These are phyloP conservation scores for Agaricales sp. DNA, from an alignment of 1,284 basidiomycete genomes.

Conservation along the genomic window DNA sequence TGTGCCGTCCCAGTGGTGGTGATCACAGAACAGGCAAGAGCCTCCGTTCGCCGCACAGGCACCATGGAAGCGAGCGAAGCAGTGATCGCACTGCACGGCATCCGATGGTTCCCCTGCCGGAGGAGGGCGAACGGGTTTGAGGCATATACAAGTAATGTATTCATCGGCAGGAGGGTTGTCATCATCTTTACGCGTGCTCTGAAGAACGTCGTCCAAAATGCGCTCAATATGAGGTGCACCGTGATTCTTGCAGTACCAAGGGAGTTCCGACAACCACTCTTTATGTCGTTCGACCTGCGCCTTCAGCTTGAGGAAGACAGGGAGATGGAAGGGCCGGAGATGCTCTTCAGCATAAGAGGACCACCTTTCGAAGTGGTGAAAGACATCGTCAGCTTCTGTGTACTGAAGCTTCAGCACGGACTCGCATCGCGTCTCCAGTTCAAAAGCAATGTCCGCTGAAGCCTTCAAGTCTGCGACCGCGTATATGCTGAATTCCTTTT, in stretches of 20 bases:
- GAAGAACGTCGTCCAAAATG: constrained; percentile 62
- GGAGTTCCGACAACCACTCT: constrained; percentile 60
- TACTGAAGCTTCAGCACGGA: constrained; percentile 56
- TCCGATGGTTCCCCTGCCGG: constrained; percentile 62
- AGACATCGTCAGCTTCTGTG: constrained; percentile 47
- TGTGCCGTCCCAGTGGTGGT: constrained; percentile 78
- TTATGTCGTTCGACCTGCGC: constrained; percentile 53
- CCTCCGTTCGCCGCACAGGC: constrained; percentile 76
- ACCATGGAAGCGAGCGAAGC: constrained; percentile 74
- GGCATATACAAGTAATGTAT: constrained; percentile 77
- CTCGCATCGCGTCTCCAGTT: constrained; percentile 65
- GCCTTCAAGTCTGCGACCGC: constrained; percentile 56
- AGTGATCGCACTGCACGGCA: constrained; percentile 81
- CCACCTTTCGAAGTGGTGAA: constrained; percentile 64
- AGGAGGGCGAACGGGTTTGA: constrained; percentile 60
- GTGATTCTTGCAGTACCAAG: constrained; percentile 67
- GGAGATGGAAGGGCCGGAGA: constrained; percentile 59
- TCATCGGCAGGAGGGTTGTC: constrained; percentile 68
- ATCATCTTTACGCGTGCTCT: constrained; percentile 61
- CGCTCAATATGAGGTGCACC: constrained; percentile 45
- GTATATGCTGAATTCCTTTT: constrained; percentile 63
- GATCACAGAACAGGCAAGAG: constrained; percentile 80
- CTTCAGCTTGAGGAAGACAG: constrained; percentile 61
- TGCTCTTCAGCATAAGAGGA: constrained; percentile 58
- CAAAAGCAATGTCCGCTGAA: constrained; percentile 59